Evolutionary conservation across 768 basidiomycete genomes (phyloP).

Genomic region (Termitomyces sp.): DNA sequence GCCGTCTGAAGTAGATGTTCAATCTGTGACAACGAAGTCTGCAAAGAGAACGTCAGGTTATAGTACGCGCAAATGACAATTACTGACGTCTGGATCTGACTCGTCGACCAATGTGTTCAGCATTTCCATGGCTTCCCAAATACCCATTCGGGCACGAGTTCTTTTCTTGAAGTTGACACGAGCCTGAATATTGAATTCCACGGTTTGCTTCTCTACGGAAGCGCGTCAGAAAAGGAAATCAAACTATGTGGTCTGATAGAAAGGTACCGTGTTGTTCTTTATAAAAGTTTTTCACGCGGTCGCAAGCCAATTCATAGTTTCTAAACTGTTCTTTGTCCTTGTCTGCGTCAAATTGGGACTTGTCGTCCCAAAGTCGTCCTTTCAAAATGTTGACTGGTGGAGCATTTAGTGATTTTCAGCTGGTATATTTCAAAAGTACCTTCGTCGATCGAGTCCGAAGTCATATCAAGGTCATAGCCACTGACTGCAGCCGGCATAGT

Average conservation of each 20-base stretch:
- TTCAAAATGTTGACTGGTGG: slow-evolving; percentile 52
- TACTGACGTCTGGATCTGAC: slow-evolving; percentile 79
- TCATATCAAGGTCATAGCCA: slow-evolving; percentile 5
- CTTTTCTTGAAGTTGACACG: slow-evolving; percentile 69
- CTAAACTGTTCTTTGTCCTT: slow-evolving; percentile 59
- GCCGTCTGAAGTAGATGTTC: slow-evolving; percentile 89
- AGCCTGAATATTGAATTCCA: slow-evolving; percentile 76
- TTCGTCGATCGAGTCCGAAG: slow-evolving; percentile 12
- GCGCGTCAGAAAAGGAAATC: not conserved
- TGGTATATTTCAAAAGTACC: not conserved
- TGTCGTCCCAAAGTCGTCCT: slow-evolving; percentile 38
- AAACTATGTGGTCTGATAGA: not conserved
- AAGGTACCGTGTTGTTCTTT: slow-evolving; percentile 12
- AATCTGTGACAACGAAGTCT: slow-evolving; percentile 10
- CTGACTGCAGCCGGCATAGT: not conserved
- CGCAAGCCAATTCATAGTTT: slow-evolving; percentile 30
- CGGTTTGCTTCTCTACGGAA: slow-evolving; percentile 73
- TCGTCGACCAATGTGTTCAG: slow-evolving; percentile 86
- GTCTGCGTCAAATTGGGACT: slow-evolving; percentile 35
- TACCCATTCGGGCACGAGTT: slow-evolving; percentile 68
- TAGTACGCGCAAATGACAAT: not conserved
- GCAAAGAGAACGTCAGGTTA: not conserved
- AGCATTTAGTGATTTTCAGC: not conserved
- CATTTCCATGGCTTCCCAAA: slow-evolving; percentile 86
- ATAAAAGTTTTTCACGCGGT: slow-evolving; percentile 13